Evolutionary conservation across 768 basidiomycete genomes (phyloP).

Genomic region (Mycena sanguinolenta): DNA sequence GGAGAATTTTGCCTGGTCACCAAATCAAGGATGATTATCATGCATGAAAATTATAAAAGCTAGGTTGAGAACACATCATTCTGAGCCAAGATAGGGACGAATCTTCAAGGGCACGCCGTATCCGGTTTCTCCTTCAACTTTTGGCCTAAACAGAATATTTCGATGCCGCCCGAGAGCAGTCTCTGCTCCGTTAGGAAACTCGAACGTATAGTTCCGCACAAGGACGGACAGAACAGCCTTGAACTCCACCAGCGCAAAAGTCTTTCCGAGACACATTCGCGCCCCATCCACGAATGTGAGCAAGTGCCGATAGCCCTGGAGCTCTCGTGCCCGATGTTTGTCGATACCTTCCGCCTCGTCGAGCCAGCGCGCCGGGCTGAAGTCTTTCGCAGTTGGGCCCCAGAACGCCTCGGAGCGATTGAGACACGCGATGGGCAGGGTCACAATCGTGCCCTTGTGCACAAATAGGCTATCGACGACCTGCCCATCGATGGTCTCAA

Average conservation of each 20-base stretch:
- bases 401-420: constrained; percentile 57
- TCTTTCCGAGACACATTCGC: constrained; percentile 50
- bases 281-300: constrained; percentile 53
- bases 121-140: constrained; percentile 45
- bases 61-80: no score
- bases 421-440: constrained; percentile 52
- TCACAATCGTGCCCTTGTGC: constrained; percentile 53
- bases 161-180: constrained; percentile 49
- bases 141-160: constrained; percentile 52
- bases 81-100: no score
- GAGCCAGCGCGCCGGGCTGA: constrained; percentile 57
- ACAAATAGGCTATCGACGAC: constrained; percentile 48
- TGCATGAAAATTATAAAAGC: no score
- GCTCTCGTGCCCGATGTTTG: constrained; percentile 39
- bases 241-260: constrained; percentile 51
- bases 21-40: no score
- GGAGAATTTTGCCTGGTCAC: no score
- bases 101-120: no score
- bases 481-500: constrained; percentile 43
- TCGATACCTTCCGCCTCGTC: neutral
- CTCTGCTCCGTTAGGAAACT: constrained; percentile 51
- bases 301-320: constrained; percentile 51
- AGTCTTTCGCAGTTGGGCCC: constrained; percentile 58
- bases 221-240: constrained; percentile 59
- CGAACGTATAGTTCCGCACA: constrained; percentile 56